A percentile compares a stretch with the other conserved stretches of the same genome.
Evolutionary conservation across 2,329 filamentous ascomycete genomes (phyloP).

Genomic region (Botrytis fabae): DNA sequence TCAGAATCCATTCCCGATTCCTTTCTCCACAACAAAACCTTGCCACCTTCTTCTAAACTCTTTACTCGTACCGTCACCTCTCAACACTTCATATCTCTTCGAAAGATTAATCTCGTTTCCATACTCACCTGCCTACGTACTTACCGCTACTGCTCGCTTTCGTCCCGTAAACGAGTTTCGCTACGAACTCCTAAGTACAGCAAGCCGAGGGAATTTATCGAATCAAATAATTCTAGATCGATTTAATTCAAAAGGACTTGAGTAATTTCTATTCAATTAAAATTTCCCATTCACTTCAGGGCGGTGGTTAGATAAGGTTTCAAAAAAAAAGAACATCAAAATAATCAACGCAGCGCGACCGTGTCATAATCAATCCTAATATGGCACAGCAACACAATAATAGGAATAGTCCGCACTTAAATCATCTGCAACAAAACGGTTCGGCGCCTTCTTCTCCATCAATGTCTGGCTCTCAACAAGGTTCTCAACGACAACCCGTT

Average conservation of each 20-base stretch:
- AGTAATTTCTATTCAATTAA: slow-evolving; percentile 4
- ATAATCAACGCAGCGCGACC: slow-evolving; percentile 23
- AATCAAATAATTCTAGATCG: slow-evolving; percentile 6
- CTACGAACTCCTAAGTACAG: slow-evolving; percentile 14
- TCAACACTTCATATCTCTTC: not conserved
- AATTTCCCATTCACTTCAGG: not conserved
- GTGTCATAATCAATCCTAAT: slow-evolving; percentile 21
- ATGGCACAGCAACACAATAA: slow-evolving; percentile 34
- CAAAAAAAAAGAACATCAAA: slow-evolving; percentile 17
- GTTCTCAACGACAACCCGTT: slow-evolving; percentile 35
- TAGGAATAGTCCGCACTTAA: slow-evolving; percentile 37
- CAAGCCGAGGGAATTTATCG: slow-evolving; percentile 20
- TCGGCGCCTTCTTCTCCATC: slow-evolving; percentile 40
- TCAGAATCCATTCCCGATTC: not conserved
- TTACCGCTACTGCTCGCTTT: slow-evolving; percentile 18
- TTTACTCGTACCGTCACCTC: not conserved
- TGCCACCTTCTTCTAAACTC: slow-evolving; percentile 6
- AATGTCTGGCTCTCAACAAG: slow-evolving; percentile 38
- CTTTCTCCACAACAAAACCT: slow-evolving; percentile 14
- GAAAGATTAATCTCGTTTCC: slow-evolving; percentile 1
- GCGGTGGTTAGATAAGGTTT: slow-evolving; percentile 21
- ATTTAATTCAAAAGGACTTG: slow-evolving; percentile 4
- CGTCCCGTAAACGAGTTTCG: slow-evolving; percentile 19
- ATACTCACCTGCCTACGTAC: not conserved
- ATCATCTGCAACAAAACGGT: slow-evolving; percentile 36